A percentile compares a stretch with the other conserved stretches of the same genome.
Conservation (phyloP, 371 early-diverging fungal genomes). For the Dichotomocladium elegans region DNA sequence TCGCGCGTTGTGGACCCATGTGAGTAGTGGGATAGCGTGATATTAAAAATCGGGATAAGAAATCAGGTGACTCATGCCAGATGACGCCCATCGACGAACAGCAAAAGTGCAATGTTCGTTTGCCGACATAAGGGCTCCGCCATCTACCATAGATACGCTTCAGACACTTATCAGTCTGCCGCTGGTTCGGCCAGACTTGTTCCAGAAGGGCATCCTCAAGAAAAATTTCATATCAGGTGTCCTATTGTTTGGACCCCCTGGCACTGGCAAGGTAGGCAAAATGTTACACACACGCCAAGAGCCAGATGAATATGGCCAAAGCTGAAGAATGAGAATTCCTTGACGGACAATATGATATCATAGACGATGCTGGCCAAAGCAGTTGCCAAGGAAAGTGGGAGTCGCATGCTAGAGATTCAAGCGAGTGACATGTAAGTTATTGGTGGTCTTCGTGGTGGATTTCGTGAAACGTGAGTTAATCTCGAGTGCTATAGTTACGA, state of each 20-base stretch:
- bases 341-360: background rate
- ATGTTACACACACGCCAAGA: too few species aligned
- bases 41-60: background rate
- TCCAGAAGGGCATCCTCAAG: constrained; percentile 71
- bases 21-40: constrained; percentile 22
- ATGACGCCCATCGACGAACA: constrained; percentile 7
- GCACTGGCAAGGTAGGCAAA: constrained; percentile 87
- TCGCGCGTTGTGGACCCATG: constrained; percentile 64
- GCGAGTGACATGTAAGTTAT: constrained; percentile 89
- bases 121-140: constrained; percentile 55
- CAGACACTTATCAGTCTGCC: constrained; percentile 87
- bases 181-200: constrained; percentile 76
- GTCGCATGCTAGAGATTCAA: constrained; percentile 89
- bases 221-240: constrained; percentile 79
- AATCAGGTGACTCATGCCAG: background rate
- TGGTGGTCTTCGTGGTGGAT: too few species aligned
- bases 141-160: constrained; percentile 71
- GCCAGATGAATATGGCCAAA: background rate
- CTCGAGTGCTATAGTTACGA: constrained; percentile 57
- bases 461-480: too few species aligned
- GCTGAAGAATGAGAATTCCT: background rate
- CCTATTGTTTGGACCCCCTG: constrained; percentile 96
- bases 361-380: constrained; percentile 96
- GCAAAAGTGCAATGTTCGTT: constrained; percentile 63
- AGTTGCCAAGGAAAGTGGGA: constrained; percentile 93